phyloP scores from a whole-genome alignment of 2,329 filamentous ascomycete genomes.

The Macroventuria anomochaeta region DNA sequence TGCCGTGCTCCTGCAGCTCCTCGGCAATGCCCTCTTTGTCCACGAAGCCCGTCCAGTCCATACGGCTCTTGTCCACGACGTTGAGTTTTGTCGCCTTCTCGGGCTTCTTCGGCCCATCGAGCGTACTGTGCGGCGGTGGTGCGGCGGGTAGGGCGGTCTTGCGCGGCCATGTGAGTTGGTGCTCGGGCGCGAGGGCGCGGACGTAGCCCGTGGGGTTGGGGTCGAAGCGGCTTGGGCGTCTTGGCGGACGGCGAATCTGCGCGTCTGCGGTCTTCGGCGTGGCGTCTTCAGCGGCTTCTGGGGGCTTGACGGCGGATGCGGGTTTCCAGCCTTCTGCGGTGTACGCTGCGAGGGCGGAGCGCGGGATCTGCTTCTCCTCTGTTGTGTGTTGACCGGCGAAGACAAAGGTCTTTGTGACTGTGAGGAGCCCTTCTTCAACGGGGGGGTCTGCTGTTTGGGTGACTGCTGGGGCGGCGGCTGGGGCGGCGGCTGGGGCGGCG shows the following conservation, averaged over 20 bases:
- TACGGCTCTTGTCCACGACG: slow-evolving; percentile 69
- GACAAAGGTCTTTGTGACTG: slow-evolving; percentile 74
- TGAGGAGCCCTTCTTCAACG: slow-evolving; percentile 55
- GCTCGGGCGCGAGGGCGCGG: slow-evolving; percentile 53
- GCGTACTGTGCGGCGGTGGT: slow-evolving; percentile 25
- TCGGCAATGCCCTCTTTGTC: slow-evolving; percentile 66
- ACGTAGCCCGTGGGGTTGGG: slow-evolving; percentile 57
- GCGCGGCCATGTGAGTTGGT: slow-evolving; percentile 52
- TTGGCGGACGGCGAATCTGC: slow-evolving; percentile 37
- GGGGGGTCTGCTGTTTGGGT: slow-evolving; percentile 16
- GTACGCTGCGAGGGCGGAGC: slow-evolving; percentile 39
- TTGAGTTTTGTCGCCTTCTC: slow-evolving; percentile 66
- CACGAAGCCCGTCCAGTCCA: slow-evolving; percentile 71
- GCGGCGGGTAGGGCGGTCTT: slow-evolving; percentile 15
- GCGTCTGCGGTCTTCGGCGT: slow-evolving; percentile 1
- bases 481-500: too few relatives aligned
- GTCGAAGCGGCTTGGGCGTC: slow-evolving; percentile 58
- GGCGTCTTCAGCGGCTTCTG: not conserved
- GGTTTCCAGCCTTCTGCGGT: slow-evolving; percentile 41
- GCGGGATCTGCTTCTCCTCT: slow-evolving; percentile 72
- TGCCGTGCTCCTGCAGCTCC: slow-evolving; percentile 66
- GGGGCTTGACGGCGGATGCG: slow-evolving; percentile 13
- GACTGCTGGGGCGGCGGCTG: slow-evolving; percentile 20
- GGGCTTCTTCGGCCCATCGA: slow-evolving; percentile 23
- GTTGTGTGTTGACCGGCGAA: slow-evolving; percentile 76